Evolutionary conservation across 2,329 filamentous ascomycete species (phyloP), one percentile per base, ranked within the genome.

Genomic region (Clarireedia sp.): DNA sequence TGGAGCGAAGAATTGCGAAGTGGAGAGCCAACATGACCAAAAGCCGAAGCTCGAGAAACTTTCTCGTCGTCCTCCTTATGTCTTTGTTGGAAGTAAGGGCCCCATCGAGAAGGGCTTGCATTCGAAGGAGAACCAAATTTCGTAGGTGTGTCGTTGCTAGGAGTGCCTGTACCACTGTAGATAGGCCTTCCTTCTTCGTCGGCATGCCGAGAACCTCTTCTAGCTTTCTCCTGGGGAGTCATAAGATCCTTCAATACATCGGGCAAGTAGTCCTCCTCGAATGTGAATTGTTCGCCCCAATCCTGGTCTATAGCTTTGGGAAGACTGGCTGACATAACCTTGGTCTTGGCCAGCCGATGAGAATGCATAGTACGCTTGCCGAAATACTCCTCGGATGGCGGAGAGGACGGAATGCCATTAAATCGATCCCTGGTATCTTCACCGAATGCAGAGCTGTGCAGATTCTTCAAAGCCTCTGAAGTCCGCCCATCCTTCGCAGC

Each of bases 231-330:
- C 14, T 81, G 80, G 1, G 83, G 82, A 3, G 83, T 87, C 62
- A 87, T 70, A 14, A 87, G 74, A 58, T 86, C 83, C 63, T 83
- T 81, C 37, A 86, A 72, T 56, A 82, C 79, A 58, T 81, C 87
- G 0, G 92, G 94, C 9, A 97, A 77, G 65, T 94, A 89, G 66
- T 95, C 90, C 66, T 95, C 91, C 69, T 95, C 89, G 64, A 94
- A 92, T 29, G 86, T 81, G 65, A 95, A 94, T 55, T 80, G 78
- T 33, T 55, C 48, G 48, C 83, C 80, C 82, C 82, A 85, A 63
- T 85, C 82, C 55, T 76, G 76, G 61, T 85, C 81, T 24, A 81
- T 61, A 24, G 63, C 73, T 74, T 75, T 83, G 60, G 82, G 82
- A 75, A 83, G 66, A 79, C 87, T 79, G 78, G 87, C 69, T 79